These are phyloP conservation scores for Chrysoporthe puriensis DNA, from an alignment of 2,329 filamentous ascomycete species.

Conservation along the genomic window DNA sequence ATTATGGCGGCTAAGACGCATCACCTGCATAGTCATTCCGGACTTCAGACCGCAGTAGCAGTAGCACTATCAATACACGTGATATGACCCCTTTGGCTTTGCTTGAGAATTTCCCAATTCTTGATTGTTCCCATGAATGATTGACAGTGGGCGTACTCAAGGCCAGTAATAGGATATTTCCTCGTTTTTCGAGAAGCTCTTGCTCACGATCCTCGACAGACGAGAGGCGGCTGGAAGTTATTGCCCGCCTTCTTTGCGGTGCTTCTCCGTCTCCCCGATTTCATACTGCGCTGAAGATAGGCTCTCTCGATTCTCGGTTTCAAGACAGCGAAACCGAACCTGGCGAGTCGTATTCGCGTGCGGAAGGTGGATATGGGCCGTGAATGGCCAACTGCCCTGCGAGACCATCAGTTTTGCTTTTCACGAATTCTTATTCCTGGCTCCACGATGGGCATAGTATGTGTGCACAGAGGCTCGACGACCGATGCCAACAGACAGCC, in stretches of 20 bases:
- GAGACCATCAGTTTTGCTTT: too few relatives aligned
- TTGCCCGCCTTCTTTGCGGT: not conserved
- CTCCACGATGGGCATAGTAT: not conserved
- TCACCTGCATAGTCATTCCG: not conserved
- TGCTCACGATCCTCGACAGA: not conserved
- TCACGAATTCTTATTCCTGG: not conserved
- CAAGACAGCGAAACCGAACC: too few relatives aligned
- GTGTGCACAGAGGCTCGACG: not conserved
- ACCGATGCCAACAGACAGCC: not conserved
- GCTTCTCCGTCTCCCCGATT: too few relatives aligned
- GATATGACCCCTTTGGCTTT: not conserved
- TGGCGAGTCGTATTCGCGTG: too few relatives aligned
- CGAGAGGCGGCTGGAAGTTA: not conserved
- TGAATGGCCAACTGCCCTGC: too few relatives aligned
- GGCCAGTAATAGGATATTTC: not conserved
- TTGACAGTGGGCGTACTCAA: not conserved
- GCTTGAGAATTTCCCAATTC: not conserved
- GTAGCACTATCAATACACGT: constrained; percentile 2
- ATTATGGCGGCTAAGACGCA: not conserved
- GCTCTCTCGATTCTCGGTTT: too few relatives aligned
- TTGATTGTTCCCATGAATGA: not conserved
- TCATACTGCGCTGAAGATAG: too few relatives aligned
- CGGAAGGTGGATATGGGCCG: too few relatives aligned
- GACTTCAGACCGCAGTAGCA: not conserved
- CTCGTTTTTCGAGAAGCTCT: not conserved